Percentiles rank a stretch among this genome's conserved stretches.
Evolutionary conservation across 2,329 filamentous ascomycete genomes (phyloP).

Genomic region (Catunica adiposa): DNA sequence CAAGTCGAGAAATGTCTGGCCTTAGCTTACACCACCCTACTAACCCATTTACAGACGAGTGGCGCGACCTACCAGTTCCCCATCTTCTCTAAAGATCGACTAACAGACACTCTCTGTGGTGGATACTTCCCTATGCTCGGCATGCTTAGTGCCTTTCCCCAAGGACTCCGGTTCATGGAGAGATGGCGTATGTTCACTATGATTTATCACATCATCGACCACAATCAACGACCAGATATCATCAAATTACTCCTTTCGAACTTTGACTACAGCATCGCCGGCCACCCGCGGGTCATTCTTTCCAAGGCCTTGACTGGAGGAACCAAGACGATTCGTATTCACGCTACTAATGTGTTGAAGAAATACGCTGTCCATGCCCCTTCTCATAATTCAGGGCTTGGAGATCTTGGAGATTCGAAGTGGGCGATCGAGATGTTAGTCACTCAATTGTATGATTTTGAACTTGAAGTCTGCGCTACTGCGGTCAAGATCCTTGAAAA

Average conservation of each 20-base stretch:
- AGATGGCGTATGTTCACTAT: constrained; percentile 98
- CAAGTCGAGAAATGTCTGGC: background rate
- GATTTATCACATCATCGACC: constrained; percentile 95
- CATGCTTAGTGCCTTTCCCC: constrained; percentile 63
- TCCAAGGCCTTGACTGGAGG: constrained; percentile 88
- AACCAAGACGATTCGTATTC: constrained; percentile 80
- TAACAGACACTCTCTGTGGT: constrained; percentile 72
- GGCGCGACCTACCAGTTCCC: constrained; percentile 67
- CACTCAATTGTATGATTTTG: constrained; percentile 94
- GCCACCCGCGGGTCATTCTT: constrained; percentile 79
- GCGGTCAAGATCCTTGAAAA: constrained; percentile 96
- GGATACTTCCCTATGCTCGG: constrained; percentile 93
- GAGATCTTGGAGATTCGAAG: constrained; percentile 45
- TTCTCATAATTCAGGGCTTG: constrained; percentile 9
- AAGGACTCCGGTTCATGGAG: constrained; percentile 78
- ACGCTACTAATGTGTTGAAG: constrained; percentile 69
- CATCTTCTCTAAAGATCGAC: constrained; percentile 71
- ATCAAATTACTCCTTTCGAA: constrained; percentile 77
- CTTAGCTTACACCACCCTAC: background rate
- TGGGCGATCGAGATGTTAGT: constrained; percentile 96
- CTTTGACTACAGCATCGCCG: constrained; percentile 79
- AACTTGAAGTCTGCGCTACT: constrained; percentile 89
- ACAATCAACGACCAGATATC: constrained; percentile 78
- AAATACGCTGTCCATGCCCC: constrained; percentile 56
- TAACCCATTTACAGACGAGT: constrained; percentile 33